phyloP scores from a whole-genome alignment of 345 rosid species.

The Salix koriyanagi region DNA sequence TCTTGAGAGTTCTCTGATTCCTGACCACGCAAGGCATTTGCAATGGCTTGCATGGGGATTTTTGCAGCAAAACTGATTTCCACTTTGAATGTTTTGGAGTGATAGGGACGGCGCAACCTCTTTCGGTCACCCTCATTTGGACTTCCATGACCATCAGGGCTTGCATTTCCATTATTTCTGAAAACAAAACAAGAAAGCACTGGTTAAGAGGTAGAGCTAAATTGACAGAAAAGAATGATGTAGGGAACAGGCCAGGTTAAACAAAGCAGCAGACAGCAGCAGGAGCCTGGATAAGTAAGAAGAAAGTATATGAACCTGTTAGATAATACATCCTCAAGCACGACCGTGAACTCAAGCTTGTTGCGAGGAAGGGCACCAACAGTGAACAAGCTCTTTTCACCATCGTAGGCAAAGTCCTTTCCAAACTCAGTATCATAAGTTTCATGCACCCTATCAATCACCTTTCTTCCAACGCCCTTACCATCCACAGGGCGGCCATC shows the following conservation, averaged over 20 bases:
- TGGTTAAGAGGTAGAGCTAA: not conserved
- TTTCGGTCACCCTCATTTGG: conserved; percentile 52
- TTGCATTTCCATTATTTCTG: conserved; percentile 52
- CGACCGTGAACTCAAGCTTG: conserved; percentile 68
- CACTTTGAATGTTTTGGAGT: conserved; percentile 56
- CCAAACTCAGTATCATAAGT: conserved; percentile 54
- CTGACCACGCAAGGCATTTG: conserved; percentile 69
- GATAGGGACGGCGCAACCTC: conserved; percentile 56
- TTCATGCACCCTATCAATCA: conserved; percentile 63
- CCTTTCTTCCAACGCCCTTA: conserved; percentile 66
- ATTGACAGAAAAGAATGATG: not conserved
- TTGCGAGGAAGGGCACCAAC: conserved; percentile 72
- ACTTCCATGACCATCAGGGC: conserved; percentile 43
- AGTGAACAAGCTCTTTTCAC: conserved; percentile 78
- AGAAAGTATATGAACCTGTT: conserved; percentile 38
- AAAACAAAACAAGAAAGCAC: conserved; percentile 2
- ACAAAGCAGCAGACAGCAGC: not conserved
- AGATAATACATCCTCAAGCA: conserved; percentile 63
- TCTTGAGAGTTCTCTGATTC: conserved; percentile 72
- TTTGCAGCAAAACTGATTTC: conserved; percentile 69
- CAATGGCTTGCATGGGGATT: conserved; percentile 83
- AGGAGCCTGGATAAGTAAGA: not conserved
- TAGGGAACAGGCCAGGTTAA: too few species aligned
- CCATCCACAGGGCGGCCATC: conserved; percentile 81
- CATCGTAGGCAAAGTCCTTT: conserved; percentile 87